These are phyloP conservation scores for Eurotiales sp. DNA, from an alignment of 2,329 filamentous ascomycete species.

Conservation along the genomic window DNA sequence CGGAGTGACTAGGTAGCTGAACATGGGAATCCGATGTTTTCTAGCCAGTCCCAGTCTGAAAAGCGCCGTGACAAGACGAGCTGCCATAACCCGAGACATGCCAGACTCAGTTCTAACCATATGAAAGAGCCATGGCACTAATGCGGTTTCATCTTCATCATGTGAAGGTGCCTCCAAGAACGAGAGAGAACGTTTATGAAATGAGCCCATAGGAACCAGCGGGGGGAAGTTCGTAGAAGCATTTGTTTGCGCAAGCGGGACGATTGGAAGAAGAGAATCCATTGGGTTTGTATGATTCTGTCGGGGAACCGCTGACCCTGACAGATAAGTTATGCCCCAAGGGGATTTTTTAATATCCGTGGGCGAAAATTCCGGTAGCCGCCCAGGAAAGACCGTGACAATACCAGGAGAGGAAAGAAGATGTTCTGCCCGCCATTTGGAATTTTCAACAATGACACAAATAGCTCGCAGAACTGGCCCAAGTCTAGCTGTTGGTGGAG, in stretches of 20 bases:
- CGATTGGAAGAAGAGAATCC: conserved; percentile 61
- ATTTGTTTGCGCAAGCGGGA: conserved; percentile 33
- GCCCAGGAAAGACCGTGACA: conserved; percentile 63
- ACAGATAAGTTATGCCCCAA: conserved; percentile 53
- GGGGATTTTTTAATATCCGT: conserved; percentile 48
- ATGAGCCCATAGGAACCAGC: conserved; percentile 41
- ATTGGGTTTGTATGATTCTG: conserved; percentile 53
- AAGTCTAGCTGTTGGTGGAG: conserved; percentile 58
- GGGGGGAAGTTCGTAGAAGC: conserved; percentile 51
- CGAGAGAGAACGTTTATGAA: conserved; percentile 32
- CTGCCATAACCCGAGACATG: conserved; percentile 63
- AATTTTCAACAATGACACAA: conserved; percentile 71
- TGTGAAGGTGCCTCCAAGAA: conserved; percentile 37
- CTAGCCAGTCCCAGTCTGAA: conserved; percentile 65
- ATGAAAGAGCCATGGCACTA: conserved; percentile 70
- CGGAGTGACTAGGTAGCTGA: conserved; percentile 67
- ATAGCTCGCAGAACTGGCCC: conserved; percentile 73
- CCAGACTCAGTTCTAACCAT: conserved; percentile 57
- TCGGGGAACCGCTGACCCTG: conserved; percentile 47
- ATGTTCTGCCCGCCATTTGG: conserved; percentile 71
- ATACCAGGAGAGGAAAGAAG: conserved; percentile 66
- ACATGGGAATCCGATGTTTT: conserved; percentile 59
- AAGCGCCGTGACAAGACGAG: conserved; percentile 64
- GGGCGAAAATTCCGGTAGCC: conserved; percentile 49
- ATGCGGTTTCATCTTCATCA: conserved; percentile 64